Conservation (phyloP, 2,329 filamentous ascomycete genomes). For the Epichloe hybrida region DNA sequence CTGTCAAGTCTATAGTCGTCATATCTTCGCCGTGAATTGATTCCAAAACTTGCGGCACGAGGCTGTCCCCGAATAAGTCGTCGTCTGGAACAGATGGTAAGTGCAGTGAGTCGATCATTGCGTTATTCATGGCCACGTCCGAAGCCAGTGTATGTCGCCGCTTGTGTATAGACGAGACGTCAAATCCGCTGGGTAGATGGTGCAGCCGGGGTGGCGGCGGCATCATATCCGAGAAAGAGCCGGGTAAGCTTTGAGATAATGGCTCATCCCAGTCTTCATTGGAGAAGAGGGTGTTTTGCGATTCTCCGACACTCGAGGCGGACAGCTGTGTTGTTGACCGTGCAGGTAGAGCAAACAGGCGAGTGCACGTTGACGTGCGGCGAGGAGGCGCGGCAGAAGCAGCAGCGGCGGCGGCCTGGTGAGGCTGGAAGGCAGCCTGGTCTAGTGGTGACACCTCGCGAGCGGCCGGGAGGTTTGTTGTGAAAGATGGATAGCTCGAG, state of each 20-base stretch:
- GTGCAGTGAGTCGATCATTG: background rate
- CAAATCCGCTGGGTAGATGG: background rate
- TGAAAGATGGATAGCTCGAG: constrained; percentile 21
- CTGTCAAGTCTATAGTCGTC: constrained; percentile 23
- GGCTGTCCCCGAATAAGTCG: constrained; percentile 16
- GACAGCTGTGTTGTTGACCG: constrained; percentile 10
- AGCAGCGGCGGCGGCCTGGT: constrained; percentile 4
- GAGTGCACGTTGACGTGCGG: constrained; percentile 4
- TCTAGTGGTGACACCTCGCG: constrained; percentile 1
- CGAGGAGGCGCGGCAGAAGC: constrained; percentile 4
- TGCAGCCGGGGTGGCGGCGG: constrained; percentile 7
- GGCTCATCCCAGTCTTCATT: constrained; percentile 17
- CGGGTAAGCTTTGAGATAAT: constrained; percentile 13
- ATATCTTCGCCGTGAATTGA: constrained; percentile 11
- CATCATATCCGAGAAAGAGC: constrained; percentile 19
- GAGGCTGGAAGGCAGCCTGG: constrained; percentile 3
- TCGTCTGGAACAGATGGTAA: constrained; percentile 9
- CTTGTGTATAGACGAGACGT: constrained; percentile 12
- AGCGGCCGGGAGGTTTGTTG: background rate
- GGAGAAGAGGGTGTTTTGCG: constrained; percentile 14
- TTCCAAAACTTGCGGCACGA: background rate
- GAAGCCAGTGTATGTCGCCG: constrained; percentile 12
- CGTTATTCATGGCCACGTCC: background rate
- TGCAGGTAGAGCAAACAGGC: constrained; percentile 12
- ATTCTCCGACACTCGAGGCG: constrained; percentile 10